These are phyloP conservation scores for Vigna unguiculata DNA, from an alignment of 306 rosid species.

Conservation along the genomic window DNA sequence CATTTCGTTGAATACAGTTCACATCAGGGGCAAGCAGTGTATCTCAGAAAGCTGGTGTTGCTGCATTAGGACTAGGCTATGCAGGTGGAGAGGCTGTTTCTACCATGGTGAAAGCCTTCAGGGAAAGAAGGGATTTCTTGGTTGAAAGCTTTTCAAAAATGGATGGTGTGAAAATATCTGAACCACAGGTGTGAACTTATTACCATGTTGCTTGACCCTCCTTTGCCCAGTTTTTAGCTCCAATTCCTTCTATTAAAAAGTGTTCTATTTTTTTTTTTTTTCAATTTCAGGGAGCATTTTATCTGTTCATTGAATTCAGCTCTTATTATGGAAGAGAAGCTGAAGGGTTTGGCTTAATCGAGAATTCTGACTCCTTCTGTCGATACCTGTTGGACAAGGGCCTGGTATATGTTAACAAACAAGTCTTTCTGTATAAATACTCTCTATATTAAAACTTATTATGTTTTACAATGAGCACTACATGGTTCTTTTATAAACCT, in stretches of 20 bases:
- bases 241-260: background rate
- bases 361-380: conserved; percentile 79
- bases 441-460: too few species aligned
- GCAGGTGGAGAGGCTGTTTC: conserved; percentile 85
- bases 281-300: conserved; percentile 86
- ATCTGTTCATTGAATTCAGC: conserved; percentile 84
- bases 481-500: too few species aligned
- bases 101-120: conserved; percentile 81
- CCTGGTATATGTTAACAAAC: too few species aligned
- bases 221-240: background rate
- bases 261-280: too few species aligned
- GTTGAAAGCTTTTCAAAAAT: conserved; percentile 73
- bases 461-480: too few species aligned
- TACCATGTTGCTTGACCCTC: background rate
- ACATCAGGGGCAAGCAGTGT: conserved; percentile 94
- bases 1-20: conserved; percentile 52
- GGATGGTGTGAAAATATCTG: conserved; percentile 72
- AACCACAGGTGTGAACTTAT: conserved; percentile 61
- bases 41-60: conserved; percentile 89
- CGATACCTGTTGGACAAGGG: conserved; percentile 75
- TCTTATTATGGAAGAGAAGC: conserved; percentile 73
- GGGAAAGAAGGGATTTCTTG: conserved; percentile 78
- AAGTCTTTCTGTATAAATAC: too few species aligned
- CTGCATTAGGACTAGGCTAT: conserved; percentile 88
- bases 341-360: conserved; percentile 78